These are phyloP conservation scores for Acacia acuminata DNA, from an alignment of 306 rosid genomes.

Conservation along the genomic window DNA sequence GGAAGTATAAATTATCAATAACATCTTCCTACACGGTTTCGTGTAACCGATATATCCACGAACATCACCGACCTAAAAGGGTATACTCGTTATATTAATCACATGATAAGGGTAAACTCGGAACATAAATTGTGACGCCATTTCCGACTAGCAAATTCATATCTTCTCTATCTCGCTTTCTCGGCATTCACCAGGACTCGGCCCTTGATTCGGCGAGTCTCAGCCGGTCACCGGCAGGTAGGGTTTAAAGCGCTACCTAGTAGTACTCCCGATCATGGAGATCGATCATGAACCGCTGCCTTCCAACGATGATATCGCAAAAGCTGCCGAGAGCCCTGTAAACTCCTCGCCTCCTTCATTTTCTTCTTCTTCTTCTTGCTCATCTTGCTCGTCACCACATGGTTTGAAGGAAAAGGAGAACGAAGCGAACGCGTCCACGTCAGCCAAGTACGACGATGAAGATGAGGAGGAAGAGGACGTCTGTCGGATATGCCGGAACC, in stretches of 20 bases:
- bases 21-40: neutral
- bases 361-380: conserved; percentile 34
- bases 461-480: conserved; percentile 97
- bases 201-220: conserved; percentile 37
- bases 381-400: conserved; percentile 48
- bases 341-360: conserved; percentile 30
- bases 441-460: conserved; percentile 69
- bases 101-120: conserved; percentile 41
- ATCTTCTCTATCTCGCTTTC: neutral
- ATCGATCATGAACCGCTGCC: conserved; percentile 69
- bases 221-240: conserved; percentile 44
- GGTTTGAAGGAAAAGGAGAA: conserved; percentile 44
- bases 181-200: conserved; percentile 25
- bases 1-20: no score
- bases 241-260: conserved; percentile 10
- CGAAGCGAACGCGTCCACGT: conserved; percentile 40
- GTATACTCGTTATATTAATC: conserved; percentile 26
- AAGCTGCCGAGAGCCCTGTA: conserved; percentile 35
- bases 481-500: conserved; percentile 95
- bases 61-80: conserved; percentile 25
- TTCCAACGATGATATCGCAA: conserved; percentile 41
- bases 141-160: neutral
- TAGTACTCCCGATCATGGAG: conserved; percentile 53
- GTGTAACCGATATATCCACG: conserved; percentile 31
- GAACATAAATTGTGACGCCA: neutral